These are phyloP conservation scores for Plasmodium gaboni DNA, from an alignment of 169 alveolate genomes.

Conservation along the genomic window DNA sequence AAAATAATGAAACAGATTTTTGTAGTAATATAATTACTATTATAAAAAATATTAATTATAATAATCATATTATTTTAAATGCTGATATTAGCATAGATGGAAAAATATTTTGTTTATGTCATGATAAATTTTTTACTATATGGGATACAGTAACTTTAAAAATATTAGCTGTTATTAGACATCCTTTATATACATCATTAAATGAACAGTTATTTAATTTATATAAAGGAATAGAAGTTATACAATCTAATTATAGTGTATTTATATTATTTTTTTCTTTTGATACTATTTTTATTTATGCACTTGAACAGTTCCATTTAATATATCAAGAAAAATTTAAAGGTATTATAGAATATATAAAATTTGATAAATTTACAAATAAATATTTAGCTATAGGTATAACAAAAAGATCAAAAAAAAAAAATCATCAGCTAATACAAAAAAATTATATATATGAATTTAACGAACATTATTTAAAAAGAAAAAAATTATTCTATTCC, in stretches of 20 bases:
- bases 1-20: background rate
- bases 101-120: slow-evolving; percentile 42
- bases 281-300: slow-evolving; percentile 36
- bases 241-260: background rate
- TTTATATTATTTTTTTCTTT: slow-evolving; percentile 35
- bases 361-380: slow-evolving; percentile 27
- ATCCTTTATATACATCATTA: slow-evolving; percentile 36
- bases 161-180: slow-evolving; percentile 48
- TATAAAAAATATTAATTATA: slow-evolving; percentile 28
- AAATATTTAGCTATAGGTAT: slow-evolving; percentile 40
- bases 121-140: slow-evolving; percentile 25
- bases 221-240: slow-evolving; percentile 46
- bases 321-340: slow-evolving; percentile 29
- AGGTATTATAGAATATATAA: slow-evolving; percentile 50
- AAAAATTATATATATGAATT: slow-evolving; percentile 56
- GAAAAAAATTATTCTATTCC: slow-evolving; percentile 40
- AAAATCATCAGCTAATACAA: slow-evolving; percentile 4
- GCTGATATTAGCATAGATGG: slow-evolving; percentile 60
- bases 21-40: slow-evolving; percentile 3
- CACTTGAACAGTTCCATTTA: slow-evolving; percentile 46
- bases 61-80: slow-evolving; percentile 21
- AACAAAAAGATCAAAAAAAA: slow-evolving; percentile 20
- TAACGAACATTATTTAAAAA: slow-evolving; percentile 22
- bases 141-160: slow-evolving; percentile 40
- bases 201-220: slow-evolving; percentile 33